Percentiles rank a stretch among this genome's conserved stretches.
Conservation (phyloP, 2,329 filamentous ascomycete genomes). For the Aspergillus pseudoglaucus region DNA sequence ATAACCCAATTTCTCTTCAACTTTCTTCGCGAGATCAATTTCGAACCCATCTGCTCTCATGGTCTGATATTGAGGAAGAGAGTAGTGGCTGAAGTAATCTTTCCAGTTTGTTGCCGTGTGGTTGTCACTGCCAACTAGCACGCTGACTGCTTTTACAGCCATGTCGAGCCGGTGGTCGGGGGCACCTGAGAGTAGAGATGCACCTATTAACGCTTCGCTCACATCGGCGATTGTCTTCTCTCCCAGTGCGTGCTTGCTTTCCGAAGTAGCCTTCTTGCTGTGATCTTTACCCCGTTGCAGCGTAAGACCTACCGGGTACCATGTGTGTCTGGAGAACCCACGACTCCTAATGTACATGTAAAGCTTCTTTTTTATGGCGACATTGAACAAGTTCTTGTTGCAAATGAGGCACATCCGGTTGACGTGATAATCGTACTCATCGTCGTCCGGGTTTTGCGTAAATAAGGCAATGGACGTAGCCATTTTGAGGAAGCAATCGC, state of each 20-base stretch:
- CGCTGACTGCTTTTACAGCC: constrained; percentile 52
- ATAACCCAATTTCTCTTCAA: constrained; percentile 56
- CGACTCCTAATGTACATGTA: constrained; percentile 77
- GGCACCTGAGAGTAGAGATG: constrained; percentile 58
- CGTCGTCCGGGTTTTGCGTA: constrained; percentile 65
- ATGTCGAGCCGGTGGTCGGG: constrained; percentile 48
- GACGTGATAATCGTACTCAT: constrained; percentile 84
- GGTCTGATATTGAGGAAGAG: constrained; percentile 64
- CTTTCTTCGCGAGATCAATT: constrained; percentile 57
- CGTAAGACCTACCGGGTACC: constrained; percentile 79
- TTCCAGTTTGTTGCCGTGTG: constrained; percentile 64
- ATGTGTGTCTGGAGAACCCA: constrained; percentile 70
- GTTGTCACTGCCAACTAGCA: constrained; percentile 59
- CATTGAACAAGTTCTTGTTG: constrained; percentile 82
- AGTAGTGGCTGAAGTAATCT: constrained; percentile 68
- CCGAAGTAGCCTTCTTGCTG: constrained; percentile 40
- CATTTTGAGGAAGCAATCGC: constrained; percentile 93
- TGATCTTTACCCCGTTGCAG: constrained; percentile 65
- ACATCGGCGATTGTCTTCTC: constrained; percentile 94
- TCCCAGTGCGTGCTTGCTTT: constrained; percentile 58
- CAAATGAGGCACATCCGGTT: constrained; percentile 85
- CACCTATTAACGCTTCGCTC: constrained; percentile 88
- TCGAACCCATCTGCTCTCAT: constrained; percentile 59
- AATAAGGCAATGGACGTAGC: constrained; percentile 85
- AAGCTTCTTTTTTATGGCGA: constrained; percentile 58